Percentiles rank a stretch among this genome's conserved stretches.
Conservation (phyloP, 2,329 filamentous ascomycete genomes). For the Colletotrichum endophyticum region DNA sequence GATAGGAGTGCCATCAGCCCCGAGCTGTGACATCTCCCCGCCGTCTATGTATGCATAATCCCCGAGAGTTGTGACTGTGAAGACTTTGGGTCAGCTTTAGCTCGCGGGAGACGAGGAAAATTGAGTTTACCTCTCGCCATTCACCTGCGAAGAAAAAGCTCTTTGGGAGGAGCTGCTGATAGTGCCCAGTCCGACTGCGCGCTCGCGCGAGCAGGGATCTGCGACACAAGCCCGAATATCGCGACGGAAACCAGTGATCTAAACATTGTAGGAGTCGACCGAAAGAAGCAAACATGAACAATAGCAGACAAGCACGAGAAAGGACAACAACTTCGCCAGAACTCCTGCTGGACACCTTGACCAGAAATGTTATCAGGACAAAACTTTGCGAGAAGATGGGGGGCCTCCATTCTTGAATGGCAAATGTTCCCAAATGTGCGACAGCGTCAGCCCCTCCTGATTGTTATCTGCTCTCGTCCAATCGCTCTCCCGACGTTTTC, state of each 20-base stretch:
- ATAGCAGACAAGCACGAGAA: background rate
- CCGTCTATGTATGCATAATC: conserved; percentile 43
- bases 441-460: background rate
- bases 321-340: background rate
- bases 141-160: background rate
- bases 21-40: conserved; percentile 32
- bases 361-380: background rate
- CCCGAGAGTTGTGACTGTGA: conserved; percentile 28
- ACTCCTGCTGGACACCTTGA: background rate
- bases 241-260: background rate
- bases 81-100: background rate
- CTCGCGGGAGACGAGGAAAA: rapidly evolving
- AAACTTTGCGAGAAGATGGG: background rate
- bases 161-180: background rate
- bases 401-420: background rate
- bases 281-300: background rate
- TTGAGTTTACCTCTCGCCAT: background rate
- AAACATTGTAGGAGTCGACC: background rate
- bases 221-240: background rate
- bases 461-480: background rate
- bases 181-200: background rate
- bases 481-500: background rate
- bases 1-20: background rate
- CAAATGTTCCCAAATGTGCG: background rate
- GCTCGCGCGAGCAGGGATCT: background rate